phyloP scores from a whole-genome alignment of 768 basidiomycete genomes.

The Pholiota microspora region DNA sequence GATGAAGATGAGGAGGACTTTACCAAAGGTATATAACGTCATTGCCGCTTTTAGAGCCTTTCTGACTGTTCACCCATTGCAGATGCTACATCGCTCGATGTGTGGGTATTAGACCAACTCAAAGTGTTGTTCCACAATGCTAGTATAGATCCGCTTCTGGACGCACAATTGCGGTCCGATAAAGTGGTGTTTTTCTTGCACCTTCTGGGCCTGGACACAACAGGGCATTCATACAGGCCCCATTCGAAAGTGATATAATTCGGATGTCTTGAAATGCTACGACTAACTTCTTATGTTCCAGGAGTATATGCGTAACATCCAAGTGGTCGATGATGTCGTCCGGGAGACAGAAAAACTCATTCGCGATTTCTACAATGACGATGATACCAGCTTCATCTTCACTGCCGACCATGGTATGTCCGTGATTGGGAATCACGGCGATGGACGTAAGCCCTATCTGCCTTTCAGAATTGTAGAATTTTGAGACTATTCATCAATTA shows the following conservation, averaged over 20 bases:
- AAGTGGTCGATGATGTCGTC: constrained; percentile 74
- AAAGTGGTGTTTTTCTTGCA: constrained; percentile 82
- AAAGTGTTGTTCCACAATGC: constrained; percentile 60
- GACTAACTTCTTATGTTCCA: constrained; percentile 19
- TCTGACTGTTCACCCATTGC: neutral
- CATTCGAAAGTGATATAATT: constrained; percentile 58
- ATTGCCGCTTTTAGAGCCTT: neutral
- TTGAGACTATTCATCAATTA: neutral
- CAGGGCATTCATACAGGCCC: constrained; percentile 84
- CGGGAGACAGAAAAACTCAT: constrained; percentile 61
- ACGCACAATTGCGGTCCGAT: constrained; percentile 49
- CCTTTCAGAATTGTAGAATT: neutral
- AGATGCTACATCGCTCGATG: constrained; percentile 78
- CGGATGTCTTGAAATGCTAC: neutral
- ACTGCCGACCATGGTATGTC: constrained; percentile 94
- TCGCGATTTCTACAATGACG: constrained; percentile 60
- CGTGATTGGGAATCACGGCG: constrained; percentile 84
- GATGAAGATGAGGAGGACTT: constrained; percentile 81
- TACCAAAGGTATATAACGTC: constrained; percentile 58
- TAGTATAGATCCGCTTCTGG: constrained; percentile 45
- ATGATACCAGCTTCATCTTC: constrained; percentile 74
- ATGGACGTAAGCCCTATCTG: constrained; percentile 56
- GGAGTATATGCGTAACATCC: constrained; percentile 88
- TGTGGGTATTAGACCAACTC: constrained; percentile 80
- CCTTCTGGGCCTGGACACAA: constrained; percentile 81